Evolutionary conservation across 768 basidiomycete genomes (phyloP).

Genomic region (Naganishia kalamii): DNA sequence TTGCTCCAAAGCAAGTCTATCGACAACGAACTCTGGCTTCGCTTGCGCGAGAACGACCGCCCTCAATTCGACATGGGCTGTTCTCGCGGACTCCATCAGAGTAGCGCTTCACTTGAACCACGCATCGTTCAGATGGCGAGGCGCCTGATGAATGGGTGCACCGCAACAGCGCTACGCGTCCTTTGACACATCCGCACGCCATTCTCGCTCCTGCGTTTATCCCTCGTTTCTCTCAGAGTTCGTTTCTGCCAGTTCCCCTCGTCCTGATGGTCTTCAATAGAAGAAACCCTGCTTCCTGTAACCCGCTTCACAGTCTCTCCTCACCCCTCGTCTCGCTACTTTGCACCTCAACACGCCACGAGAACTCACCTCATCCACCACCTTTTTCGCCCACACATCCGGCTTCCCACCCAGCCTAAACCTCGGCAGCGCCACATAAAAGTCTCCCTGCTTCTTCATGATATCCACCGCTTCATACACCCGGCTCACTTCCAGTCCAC

Average conservation of each 20-base stretch:
- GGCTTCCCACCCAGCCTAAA: constrained; percentile 79
- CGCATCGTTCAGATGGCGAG: no score
- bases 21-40: no score
- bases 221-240: no score
- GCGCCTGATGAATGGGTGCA: no score
- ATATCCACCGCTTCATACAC: constrained; percentile 80
- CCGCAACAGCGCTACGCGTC: no score
- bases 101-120: no score
- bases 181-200: no score
- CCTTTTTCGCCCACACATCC: constrained; percentile 66
- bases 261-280: not conserved
- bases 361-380: constrained; percentile 64
- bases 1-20: no score
- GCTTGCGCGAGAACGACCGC: no score
- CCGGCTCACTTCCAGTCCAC: constrained; percentile 54
- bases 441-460: constrained; percentile 86
- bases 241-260: not conserved
- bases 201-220: no score
- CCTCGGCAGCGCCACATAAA: constrained; percentile 83
- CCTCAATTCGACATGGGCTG: no score
- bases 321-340: not conserved
- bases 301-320: constrained; percentile 1
- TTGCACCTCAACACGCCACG: not conserved
- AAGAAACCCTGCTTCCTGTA: not conserved
- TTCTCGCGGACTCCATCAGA: no score